Evolutionary conservation across 1,284 basidiomycete species (phyloP), one percentile per base, ranked within the genome.

Genomic region (Blastosporella zonata): DNA sequence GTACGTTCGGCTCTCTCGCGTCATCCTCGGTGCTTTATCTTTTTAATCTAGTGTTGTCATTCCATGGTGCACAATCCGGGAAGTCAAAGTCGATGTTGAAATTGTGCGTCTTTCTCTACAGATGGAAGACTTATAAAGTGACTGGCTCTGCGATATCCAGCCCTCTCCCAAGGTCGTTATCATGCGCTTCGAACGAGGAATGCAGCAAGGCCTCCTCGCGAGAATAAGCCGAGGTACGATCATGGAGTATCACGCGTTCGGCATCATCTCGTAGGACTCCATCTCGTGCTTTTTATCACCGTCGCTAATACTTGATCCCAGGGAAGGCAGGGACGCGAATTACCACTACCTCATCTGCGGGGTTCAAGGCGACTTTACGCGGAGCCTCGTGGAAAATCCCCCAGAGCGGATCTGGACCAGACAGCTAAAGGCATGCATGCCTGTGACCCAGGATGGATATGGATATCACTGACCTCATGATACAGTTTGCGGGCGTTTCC

Each of bases 31-130:
- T 4, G 15, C 36, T 29, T 55, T 15, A 54, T 43, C 12, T 21
- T 22, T 23, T 40, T 36, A 22, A 35, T 28, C 18, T 20, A 87
- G 84, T 55, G 78, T 87, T 49, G 62, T 79, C 10, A 75, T 87
- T 51, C 87, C 87, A 5, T 90, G 87, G 88, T 72, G 84, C 43
- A 87, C 83, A 31, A 79, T 85, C 33, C 77, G 88, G 36, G 75
- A 84, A 62, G 87, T 89, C 15, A 71, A 73, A 39, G 84, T 90
- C 13, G 82, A 87, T 43, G 76, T 88, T 35, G 86, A 90, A 63
- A 76, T 90, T 56, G 86, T 87, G 61, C 58, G 81, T 39, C 66
- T 33, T 36, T 20, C 39, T 21, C 25, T 23, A n/a, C 12, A 22
- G 20, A 31, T n/a, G 10, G 9, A 10, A 20, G 43, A 20, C 15